phyloP scores from a whole-genome alignment of 768 basidiomycete species.

The Tylopilus balloui region DNA sequence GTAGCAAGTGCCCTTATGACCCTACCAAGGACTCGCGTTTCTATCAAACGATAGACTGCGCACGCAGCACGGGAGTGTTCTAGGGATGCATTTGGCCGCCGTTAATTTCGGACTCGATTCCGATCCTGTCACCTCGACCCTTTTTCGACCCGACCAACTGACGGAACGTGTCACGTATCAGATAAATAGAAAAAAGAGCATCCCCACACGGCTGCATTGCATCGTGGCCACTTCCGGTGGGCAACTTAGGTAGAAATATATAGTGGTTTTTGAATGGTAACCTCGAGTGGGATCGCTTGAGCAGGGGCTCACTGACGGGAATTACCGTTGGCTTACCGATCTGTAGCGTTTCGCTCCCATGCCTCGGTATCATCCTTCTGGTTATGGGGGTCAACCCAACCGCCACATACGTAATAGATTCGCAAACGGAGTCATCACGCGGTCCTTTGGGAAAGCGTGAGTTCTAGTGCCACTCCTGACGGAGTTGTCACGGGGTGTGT shows the following conservation, averaged over 20 bases:
- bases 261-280: slow-evolving; percentile 4
- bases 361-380: background rate
- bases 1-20: background rate
- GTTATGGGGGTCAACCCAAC: background rate
- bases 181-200: slow-evolving; percentile 12
- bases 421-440: background rate
- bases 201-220: slow-evolving; percentile 26
- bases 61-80: slow-evolving; percentile 5
- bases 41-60: slow-evolving; percentile 1
- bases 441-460: slow-evolving; percentile 3
- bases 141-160: slow-evolving; percentile 8
- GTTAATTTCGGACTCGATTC: slow-evolving; percentile 8
- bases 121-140: slow-evolving; percentile 11
- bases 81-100: background rate
- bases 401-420: background rate
- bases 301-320: slow-evolving; percentile 11
- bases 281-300: background rate
- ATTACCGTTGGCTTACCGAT: slow-evolving; percentile 8
- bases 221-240: background rate
- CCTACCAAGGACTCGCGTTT: background rate
- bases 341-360: background rate
- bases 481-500: background rate
- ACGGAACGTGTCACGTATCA: background rate
- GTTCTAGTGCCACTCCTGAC: slow-evolving; percentile 1
- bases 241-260: background rate